Conservation (phyloP, 371 early-diverging fungal species). For the Syncephalastrum contaminatum region DNA sequence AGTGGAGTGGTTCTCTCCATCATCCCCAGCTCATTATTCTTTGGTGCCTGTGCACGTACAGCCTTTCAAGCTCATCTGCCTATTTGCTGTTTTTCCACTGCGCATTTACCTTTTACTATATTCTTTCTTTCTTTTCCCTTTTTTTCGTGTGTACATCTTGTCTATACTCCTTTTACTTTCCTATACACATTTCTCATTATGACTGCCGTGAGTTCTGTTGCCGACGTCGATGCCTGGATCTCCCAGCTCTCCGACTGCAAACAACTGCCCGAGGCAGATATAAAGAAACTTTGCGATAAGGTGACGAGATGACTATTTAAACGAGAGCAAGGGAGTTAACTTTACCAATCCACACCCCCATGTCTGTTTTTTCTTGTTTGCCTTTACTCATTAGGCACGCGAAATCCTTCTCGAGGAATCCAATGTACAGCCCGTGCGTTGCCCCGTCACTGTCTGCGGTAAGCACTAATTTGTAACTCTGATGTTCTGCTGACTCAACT, state of each 20-base stretch:
- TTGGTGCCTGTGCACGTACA: too few relatives aligned
- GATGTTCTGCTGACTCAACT: background rate
- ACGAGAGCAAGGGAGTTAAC: background rate
- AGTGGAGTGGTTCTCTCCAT: too few relatives aligned
- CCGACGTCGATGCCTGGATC: conserved; percentile 86
- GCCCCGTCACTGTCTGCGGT: conserved; percentile 98
- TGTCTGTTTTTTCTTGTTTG: conserved; percentile 8
- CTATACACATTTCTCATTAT: conserved; percentile 21
- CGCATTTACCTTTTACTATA: too few relatives aligned
- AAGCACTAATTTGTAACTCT: conserved; percentile 2
- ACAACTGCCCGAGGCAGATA: conserved; percentile 88
- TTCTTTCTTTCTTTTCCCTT: background rate
- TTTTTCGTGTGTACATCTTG: conserved; percentile 6
- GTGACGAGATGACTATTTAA: conserved; percentile 27
- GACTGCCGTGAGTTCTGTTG: conserved; percentile 45
- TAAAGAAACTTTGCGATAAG: conserved; percentile 96
- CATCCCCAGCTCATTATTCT: too few relatives aligned
- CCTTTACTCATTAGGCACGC: conserved; percentile 65
- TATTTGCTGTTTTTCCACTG: too few relatives aligned
- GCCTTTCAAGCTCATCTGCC: too few relatives aligned
- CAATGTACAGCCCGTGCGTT: conserved; percentile 92
- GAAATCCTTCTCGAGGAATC: conserved; percentile 93
- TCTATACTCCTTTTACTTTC: conserved; percentile 2
- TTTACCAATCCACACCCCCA: background rate
- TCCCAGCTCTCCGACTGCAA: conserved; percentile 87